Conservation (phyloP, 768 basidiomycete species). For the Lentinula boryana region DNA sequence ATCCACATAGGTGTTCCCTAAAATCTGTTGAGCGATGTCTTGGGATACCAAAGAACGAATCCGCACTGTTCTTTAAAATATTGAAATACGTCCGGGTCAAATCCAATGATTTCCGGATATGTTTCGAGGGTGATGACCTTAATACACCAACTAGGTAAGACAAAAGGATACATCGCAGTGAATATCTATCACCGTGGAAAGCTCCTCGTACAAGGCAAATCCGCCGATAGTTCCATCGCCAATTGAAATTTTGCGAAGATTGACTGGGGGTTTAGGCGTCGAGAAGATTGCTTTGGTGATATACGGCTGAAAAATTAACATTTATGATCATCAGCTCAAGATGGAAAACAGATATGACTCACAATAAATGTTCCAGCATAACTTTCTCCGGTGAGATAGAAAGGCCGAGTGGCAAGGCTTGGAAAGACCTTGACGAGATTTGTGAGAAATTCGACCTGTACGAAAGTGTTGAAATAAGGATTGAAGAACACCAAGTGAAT, state of each 20-base stretch:
- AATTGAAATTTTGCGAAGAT: conserved; percentile 61
- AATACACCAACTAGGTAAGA: conserved; percentile 22
- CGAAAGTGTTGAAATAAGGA: neutral
- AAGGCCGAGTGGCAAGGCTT: conserved; percentile 57
- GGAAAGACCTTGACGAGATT: conserved; percentile 77
- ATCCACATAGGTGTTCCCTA: conserved; percentile 41
- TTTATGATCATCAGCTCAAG: neutral
- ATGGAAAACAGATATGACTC: conserved; percentile 22
- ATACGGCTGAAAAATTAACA: conserved; percentile 46
- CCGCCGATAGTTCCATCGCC: conserved; percentile 66
- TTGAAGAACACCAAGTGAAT: neutral
- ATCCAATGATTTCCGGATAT: conserved; percentile 71
- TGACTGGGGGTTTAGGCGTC: conserved; percentile 58
- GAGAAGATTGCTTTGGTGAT: conserved; percentile 69
- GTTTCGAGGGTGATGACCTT: conserved; percentile 60
- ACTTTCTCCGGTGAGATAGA: conserved; percentile 67
- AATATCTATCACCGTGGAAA: conserved; percentile 55
- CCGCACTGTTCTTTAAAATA: conserved; percentile 43
- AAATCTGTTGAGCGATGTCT: neutral
- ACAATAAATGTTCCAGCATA: conserved; percentile 73
- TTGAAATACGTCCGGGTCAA: conserved; percentile 57
- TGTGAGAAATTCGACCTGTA: conserved; percentile 64
- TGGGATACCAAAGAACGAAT: neutral
- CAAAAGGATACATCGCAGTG: conserved; percentile 28
- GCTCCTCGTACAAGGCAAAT: conserved; percentile 41